phyloP scores from a whole-genome alignment of 2,329 filamentous ascomycete genomes.

The Grosmannia clavigera region DNA sequence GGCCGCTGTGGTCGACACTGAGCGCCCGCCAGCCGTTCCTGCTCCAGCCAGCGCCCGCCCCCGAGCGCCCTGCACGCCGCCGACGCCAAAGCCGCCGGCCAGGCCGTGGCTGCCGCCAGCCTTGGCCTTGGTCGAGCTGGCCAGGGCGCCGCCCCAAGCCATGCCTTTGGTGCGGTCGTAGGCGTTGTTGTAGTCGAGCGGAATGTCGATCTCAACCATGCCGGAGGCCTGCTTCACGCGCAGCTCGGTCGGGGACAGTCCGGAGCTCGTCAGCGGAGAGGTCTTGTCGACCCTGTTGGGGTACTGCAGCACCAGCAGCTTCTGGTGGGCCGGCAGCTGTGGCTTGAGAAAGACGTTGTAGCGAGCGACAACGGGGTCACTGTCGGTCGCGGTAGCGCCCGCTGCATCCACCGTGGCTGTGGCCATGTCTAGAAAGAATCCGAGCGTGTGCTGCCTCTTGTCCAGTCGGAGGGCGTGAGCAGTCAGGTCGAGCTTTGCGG shows the following conservation, averaged over 20 bases:
- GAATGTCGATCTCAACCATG: conserved; percentile 87
- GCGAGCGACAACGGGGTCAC: conserved; percentile 57
- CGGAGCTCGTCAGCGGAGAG: conserved; percentile 26
- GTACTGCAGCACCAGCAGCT: conserved; percentile 79
- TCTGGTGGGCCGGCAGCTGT: conserved; percentile 44
- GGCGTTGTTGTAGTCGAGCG: conserved; percentile 55
- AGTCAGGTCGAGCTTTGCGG: background rate
- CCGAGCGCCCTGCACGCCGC: conserved; percentile 24
- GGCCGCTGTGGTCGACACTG: background rate
- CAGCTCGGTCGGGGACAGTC: conserved; percentile 57
- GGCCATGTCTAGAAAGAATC: background rate
- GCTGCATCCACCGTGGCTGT: background rate
- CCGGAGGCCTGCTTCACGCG: conserved; percentile 73
- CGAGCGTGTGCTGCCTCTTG: background rate
- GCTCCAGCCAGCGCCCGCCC: conserved; percentile 19
- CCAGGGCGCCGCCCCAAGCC: conserved; percentile 67
- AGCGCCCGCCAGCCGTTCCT: conserved; percentile 18
- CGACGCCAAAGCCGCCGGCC: conserved; percentile 59
- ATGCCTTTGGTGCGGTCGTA: conserved; percentile 80
- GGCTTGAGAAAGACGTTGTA: conserved; percentile 86
- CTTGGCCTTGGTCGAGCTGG: conserved; percentile 44
- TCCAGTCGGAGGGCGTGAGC: background rate
- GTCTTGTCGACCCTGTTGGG: conserved; percentile 58
- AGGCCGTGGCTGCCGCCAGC: conserved; percentile 56
- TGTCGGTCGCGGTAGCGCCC: conserved; percentile 22